phyloP scores from a whole-genome alignment of 2,329 filamentous ascomycete species.

The Elsinoe fawcettii region DNA sequence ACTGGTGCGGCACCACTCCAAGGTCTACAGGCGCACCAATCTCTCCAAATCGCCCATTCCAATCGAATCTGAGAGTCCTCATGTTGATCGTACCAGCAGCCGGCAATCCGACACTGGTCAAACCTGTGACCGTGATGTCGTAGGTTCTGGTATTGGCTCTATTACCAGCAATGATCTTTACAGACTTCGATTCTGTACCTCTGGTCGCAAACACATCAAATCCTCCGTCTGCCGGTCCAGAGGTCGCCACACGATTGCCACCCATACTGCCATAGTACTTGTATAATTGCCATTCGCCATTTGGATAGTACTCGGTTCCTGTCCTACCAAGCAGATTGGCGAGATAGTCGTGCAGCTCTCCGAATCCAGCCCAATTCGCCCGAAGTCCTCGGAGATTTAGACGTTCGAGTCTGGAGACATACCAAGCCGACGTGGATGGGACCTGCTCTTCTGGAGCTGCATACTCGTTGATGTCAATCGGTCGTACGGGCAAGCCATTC shows the following conservation, averaged over 20 bases:
- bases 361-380: constrained; percentile 40
- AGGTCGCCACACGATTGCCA: constrained; percentile 33
- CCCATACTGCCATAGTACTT: constrained; percentile 41
- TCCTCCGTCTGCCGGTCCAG: constrained; percentile 29
- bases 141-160: constrained; percentile 29
- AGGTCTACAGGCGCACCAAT: constrained; percentile 29
- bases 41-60: constrained; percentile 24
- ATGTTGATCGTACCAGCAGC: constrained; percentile 28
- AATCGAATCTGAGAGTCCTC: constrained; percentile 25
- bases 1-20: constrained; percentile 28
- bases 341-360: constrained; percentile 38
- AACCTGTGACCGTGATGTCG: constrained; percentile 29
- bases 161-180: constrained; percentile 33
- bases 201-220: constrained; percentile 36
- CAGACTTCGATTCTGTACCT: constrained; percentile 22
- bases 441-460: constrained; percentile 35
- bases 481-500: constrained; percentile 8
- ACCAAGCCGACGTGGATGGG: constrained; percentile 38
- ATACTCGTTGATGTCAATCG: constrained; percentile 46
- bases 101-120: constrained; percentile 31
- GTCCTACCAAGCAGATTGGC: constrained; percentile 36
- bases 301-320: constrained; percentile 33
- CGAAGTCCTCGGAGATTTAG: constrained; percentile 37
- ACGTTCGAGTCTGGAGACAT: constrained; percentile 42
- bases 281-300: constrained; percentile 41